These are phyloP conservation scores for Aspergillus coremiiformis DNA, from an alignment of 495 filamentous ascomycete genomes.

Conservation along the genomic window DNA sequence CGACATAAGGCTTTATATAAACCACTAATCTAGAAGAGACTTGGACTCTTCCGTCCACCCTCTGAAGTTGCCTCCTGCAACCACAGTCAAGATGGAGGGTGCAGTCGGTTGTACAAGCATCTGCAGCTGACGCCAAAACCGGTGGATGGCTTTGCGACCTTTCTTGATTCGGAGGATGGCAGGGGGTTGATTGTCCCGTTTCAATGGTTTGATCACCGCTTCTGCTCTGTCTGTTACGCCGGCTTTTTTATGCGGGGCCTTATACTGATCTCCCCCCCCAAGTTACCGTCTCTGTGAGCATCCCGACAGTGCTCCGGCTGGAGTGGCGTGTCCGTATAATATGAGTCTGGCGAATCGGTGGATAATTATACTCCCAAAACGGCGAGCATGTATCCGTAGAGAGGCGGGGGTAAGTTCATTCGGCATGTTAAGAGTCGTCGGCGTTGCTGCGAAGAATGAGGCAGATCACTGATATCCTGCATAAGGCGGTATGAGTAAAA, in stretches of 20 bases:
- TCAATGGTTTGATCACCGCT: slow-evolving; percentile 5
- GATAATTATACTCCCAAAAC: slow-evolving; percentile 34
- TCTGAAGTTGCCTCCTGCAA: slow-evolving; percentile 25
- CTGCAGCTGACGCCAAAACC: slow-evolving; percentile 31
- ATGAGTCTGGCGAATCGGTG: slow-evolving; percentile 30
- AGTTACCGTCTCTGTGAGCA: slow-evolving; percentile 9
- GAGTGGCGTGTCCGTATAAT: slow-evolving; percentile 29
- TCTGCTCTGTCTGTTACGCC: background rate
- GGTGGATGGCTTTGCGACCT: slow-evolving; percentile 10
- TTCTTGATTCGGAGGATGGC: slow-evolving; percentile 4
- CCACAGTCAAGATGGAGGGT: slow-evolving; percentile 27
- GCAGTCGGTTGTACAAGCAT: slow-evolving; percentile 39
- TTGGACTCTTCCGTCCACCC: too few species aligned
- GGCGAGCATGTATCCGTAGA: slow-evolving; percentile 11
- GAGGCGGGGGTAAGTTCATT: slow-evolving; percentile 27
- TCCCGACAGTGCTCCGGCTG: background rate
- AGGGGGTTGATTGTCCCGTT: background rate
- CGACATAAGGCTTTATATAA: too few species aligned
- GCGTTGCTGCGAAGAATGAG: slow-evolving; percentile 21
- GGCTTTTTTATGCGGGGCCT: background rate
- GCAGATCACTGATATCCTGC: slow-evolving; percentile 28
- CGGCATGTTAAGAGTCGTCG: slow-evolving; percentile 36
- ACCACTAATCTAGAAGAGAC: too few species aligned
- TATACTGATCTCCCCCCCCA: slow-evolving; percentile 22
- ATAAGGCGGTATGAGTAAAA: too few species aligned